Percentiles rank a stretch among this genome's conserved stretches.
Evolutionary conservation across 805 yeast genomes (phyloP).

Genomic region (Yamadazyma phyllophila): DNA sequence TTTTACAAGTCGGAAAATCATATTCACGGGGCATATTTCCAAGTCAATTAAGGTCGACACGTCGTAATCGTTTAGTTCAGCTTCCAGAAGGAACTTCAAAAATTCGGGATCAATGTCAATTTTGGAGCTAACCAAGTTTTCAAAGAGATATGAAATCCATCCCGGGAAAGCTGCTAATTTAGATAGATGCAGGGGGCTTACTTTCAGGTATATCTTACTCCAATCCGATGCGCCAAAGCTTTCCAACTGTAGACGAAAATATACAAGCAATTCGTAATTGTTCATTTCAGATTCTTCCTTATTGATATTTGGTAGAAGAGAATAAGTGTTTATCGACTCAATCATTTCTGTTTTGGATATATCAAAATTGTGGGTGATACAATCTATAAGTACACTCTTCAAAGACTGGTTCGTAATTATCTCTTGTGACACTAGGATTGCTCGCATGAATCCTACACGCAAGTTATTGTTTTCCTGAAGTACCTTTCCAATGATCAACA

Average conservation of each 20-base stretch:
- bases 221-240: neutral
- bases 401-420: slow-evolving; percentile 9
- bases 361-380: slow-evolving; percentile 8
- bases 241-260: neutral
- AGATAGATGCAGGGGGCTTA: neutral
- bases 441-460: slow-evolving; percentile 26
- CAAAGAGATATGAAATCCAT: no score
- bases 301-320: neutral
- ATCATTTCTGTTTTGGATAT: neutral
- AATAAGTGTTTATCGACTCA: neutral
- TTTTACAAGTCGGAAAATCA: no score
- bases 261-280: neutral
- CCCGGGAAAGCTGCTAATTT: no score
- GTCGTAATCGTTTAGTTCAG: no score
- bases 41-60: no score
- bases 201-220: neutral
- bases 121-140: no score
- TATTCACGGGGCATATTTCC: no score
- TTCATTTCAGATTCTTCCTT: neutral
- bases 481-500: slow-evolving; percentile 24
- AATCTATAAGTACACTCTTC: slow-evolving; percentile 9
- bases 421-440: slow-evolving; percentile 17
- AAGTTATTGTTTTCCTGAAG: slow-evolving; percentile 18
- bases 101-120: no score
- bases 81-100: no score